A percentile compares a stretch with the other conserved stretches of the same genome.
Evolutionary conservation across 2,329 filamentous ascomycete species (phyloP).

Genomic region (Fragosphaeria purpurea): DNA sequence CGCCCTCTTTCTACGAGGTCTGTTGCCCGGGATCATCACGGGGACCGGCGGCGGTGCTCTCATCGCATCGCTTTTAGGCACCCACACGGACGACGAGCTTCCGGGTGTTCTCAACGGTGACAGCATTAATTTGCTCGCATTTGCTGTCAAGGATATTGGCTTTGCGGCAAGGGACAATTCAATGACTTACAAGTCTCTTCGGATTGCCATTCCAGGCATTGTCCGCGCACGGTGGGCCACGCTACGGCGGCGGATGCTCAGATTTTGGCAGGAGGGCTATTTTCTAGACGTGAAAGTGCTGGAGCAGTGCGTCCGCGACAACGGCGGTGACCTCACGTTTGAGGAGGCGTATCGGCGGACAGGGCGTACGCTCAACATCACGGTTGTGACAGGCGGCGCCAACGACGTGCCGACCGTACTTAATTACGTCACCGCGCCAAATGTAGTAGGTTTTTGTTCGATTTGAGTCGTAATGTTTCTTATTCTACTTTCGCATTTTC

Average conservation of each 20-base stretch:
- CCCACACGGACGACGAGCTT: conserved; percentile 79
- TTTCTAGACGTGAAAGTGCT: conserved; percentile 74
- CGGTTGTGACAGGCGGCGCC: conserved; percentile 64
- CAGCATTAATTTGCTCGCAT: conserved; percentile 73
- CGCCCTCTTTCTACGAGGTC: conserved; percentile 66
- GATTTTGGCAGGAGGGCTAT: conserved; percentile 68
- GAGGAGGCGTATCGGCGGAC: conserved; percentile 83
- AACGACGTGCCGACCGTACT: conserved; percentile 71
- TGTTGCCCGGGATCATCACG: conserved; percentile 82
- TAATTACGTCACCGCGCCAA: conserved; percentile 87
- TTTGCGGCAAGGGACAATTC: too few species aligned
- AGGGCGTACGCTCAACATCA: conserved; percentile 84
- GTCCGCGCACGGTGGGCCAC: conserved; percentile 36
- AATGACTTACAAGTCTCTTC: too few species aligned
- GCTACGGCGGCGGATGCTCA: conserved; percentile 52
- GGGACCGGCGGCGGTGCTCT: conserved; percentile 85
- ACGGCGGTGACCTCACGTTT: conserved; percentile 84
- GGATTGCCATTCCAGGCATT: too few species aligned
- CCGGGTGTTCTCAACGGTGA: conserved; percentile 66
- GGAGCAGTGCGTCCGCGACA: conserved; percentile 73
- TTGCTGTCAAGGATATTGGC: conserved; percentile 32
- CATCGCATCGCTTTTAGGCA: conserved; percentile 78
- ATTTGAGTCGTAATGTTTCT: neutral
- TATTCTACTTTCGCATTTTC: neutral
- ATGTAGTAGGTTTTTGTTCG: conserved; percentile 56